phyloP scores from a whole-genome alignment of 306 rosid species.

The Mimosa bimucronata region DNA sequence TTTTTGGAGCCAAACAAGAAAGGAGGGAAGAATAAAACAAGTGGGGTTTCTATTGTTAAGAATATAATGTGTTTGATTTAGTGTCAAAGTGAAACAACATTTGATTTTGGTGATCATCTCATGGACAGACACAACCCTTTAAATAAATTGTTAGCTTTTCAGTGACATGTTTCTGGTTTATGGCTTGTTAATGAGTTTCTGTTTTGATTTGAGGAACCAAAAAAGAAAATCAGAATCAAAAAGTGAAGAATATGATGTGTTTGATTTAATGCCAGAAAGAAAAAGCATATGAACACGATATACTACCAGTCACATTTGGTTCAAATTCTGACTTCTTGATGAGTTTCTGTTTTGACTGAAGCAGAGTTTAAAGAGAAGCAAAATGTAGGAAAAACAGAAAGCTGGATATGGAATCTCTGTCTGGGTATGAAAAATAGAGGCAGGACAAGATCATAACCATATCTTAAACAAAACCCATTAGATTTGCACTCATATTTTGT shows the following conservation, averaged over 20 bases:
- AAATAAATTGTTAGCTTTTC: not conserved
- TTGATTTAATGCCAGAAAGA: not conserved
- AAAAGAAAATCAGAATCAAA: not conserved
- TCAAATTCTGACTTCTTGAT: constrained; percentile 1
- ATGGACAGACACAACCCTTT: not conserved
- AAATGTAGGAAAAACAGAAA: not conserved
- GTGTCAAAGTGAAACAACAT: not conserved
- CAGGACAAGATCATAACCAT: not conserved
- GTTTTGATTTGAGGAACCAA: not conserved
- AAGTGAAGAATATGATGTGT: not conserved
- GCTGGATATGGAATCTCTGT: not conserved
- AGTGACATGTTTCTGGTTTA: not conserved
- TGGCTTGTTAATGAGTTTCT: not conserved
- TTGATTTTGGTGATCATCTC: not conserved
- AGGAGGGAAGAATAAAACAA: not conserved
- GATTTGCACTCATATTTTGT: not conserved
- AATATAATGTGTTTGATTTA: not conserved
- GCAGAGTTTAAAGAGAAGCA: not conserved
- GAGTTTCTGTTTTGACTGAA: not conserved
- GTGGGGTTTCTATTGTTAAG: not conserved
- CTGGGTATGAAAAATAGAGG: not conserved
- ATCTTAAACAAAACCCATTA: not conserved
- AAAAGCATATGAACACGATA: not conserved
- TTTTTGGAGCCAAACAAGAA: not conserved
- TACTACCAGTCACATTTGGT: not conserved